Percentiles rank a stretch among this genome's conserved stretches.
Evolutionary conservation across 306 rosid genomes (phyloP).

Genomic region (Fagus sylvatica): DNA sequence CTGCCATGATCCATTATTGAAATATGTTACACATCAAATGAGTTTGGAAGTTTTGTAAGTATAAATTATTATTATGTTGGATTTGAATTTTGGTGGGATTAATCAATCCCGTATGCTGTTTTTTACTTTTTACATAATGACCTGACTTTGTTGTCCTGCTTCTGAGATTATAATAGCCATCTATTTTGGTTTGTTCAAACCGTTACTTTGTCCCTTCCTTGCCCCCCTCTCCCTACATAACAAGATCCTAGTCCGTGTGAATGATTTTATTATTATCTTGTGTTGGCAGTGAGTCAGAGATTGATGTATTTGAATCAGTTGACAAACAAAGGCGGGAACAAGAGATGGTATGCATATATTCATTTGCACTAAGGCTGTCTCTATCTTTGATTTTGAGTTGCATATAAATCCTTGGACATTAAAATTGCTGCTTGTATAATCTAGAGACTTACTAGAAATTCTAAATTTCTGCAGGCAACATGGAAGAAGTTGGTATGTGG

Average conservation of each 20-base stretch:
- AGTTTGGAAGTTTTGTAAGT: slow-evolving; percentile 1
- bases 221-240: not conserved
- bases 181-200: not conserved
- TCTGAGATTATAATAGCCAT: not conserved
- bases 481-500: slow-evolving; percentile 72
- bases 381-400: slow-evolving; percentile 6
- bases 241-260: not conserved
- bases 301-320: slow-evolving; percentile 89
- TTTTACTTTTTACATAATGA: slow-evolving; percentile 12
- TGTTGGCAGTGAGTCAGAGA: slow-evolving; percentile 82
- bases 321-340: slow-evolving; percentile 76
- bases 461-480: slow-evolving; percentile 53
- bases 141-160: slow-evolving; percentile 1
- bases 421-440: slow-evolving; percentile 6
- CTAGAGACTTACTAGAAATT: slow-evolving; percentile 11
- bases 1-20: slow-evolving; percentile 1
- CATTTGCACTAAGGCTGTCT: slow-evolving; percentile 18
- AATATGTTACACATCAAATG: not conserved
- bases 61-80: slow-evolving; percentile 1
- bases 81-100: slow-evolving; percentile 7
- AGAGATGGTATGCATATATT: slow-evolving; percentile 63
- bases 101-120: not conserved
- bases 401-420: not conserved
- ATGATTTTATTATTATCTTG: slow-evolving; percentile 20
- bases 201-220: not conserved